Conservation (phyloP, 1,284 basidiomycete genomes). For the Rhodotorula sp. region DNA sequence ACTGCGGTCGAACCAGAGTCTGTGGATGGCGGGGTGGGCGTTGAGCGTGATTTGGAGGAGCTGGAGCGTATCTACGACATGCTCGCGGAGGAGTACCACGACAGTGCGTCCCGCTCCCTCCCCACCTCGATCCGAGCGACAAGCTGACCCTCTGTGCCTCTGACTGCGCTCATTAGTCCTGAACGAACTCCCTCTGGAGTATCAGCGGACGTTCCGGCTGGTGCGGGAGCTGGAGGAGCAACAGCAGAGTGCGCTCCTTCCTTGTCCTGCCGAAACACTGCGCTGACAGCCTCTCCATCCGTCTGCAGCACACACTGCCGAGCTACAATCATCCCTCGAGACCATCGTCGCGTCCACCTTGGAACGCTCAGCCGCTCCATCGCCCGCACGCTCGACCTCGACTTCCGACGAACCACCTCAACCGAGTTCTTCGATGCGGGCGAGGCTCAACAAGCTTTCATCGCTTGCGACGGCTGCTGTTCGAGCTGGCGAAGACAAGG, state of each 20-base stretch:
- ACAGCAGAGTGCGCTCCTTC: slow-evolving; percentile 22
- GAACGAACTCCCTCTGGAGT: slow-evolving; percentile 38
- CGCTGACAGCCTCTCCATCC: background rate
- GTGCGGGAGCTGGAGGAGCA: slow-evolving; percentile 37
- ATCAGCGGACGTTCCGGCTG: slow-evolving; percentile 39
- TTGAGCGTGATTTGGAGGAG: slow-evolving; percentile 25
- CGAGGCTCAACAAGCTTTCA: background rate
- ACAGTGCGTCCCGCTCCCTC: slow-evolving; percentile 28
- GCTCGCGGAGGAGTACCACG: slow-evolving; percentile 42
- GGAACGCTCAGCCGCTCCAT: background rate
- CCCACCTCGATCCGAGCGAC: background rate
- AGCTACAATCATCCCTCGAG: slow-evolving; percentile 2
- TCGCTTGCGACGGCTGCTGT: slow-evolving; percentile 9
- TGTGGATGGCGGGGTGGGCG: background rate
- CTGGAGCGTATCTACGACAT: slow-evolving; percentile 36
- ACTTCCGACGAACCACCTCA: background rate
- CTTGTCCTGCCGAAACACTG: background rate
- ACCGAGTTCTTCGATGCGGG: background rate
- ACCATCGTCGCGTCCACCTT: background rate
- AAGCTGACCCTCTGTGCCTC: too few species aligned
- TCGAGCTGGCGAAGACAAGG: slow-evolving; percentile 41
- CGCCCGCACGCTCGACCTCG: background rate
- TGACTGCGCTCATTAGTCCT: slow-evolving; percentile 26
- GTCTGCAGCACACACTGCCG: background rate
- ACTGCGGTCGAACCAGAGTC: background rate